Base-by-base conservation (phyloP, 805 yeast species). In the Monosporozyma solicola region DNA sequence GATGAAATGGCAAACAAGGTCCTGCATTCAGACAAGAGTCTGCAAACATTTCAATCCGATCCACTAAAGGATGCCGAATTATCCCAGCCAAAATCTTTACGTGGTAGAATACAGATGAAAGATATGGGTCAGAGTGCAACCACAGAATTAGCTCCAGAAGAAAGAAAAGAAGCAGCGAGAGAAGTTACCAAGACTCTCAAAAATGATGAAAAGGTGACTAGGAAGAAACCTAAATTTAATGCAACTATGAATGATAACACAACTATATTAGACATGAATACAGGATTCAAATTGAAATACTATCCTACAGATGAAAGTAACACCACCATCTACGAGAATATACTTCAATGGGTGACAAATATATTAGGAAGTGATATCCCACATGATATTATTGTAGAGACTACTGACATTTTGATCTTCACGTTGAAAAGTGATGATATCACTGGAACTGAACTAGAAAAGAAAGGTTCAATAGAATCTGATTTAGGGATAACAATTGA, bases 1-100 rank as follows among this genome's bases (percentile, higher is more conserved):
- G 85, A 82, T 64, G 87, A 80, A 63, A 84, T 87, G 90, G 78
- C 95, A 50, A 85, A 83, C 60, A 83, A 83, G 72, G 92, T 87
- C 55, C 74, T 83, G 31, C 71, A 76, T 56, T 79, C 77, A 55
- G 88, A 84, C 63, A 73, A 75, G 55, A 67, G 83, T 50, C 70
- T 80, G 41, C 64, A 79, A 50, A 76, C 77, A 49, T 68, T 63
- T 55, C 70, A 66, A 47, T 63, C 73, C 46, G 72, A 68, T 48
- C 74, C 73, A 8, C 60, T 61, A 15, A 65, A 61, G 48, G 80
- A 75, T 50, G 80, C 79, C 4, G 82, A 77, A 25, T 64, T 72
- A 13, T 81, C 85, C 2, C 80, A 77, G 47, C 96, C 97, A 0
- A 80, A 80, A 53, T 82, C 95, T 0, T 71, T 90, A 63, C 78